Evolutionary conservation across 257 asterid genomes (phyloP), one percentile per base, ranked within the genome.

Genomic region (Solanum paucissectum): DNA sequence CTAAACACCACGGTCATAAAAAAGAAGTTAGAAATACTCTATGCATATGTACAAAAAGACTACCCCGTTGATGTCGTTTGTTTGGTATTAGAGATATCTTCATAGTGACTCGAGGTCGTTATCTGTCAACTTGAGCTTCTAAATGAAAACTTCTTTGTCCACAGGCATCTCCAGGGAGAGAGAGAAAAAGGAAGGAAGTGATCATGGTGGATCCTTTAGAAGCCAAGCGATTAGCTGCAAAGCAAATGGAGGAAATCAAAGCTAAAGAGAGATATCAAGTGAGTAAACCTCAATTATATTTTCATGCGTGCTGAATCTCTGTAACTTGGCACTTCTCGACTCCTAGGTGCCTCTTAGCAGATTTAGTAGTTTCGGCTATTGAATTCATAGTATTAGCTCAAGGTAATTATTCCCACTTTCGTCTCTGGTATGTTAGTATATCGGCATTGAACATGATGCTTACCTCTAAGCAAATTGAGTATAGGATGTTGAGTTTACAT

Each of bases 141-240:
- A 79, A 79, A 79, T 81, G 85, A 46, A 9, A 81, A 18, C 68
- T 49, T 81, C 21, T 81, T 9, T 49, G 72, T 76, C 85, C 84
- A 13, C 88, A 96, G 99, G 95, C 87, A 77, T 88, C 98, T 88
- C 92, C 95, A 16, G 58, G 66, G 34, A 91, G 90, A 87, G 71
- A 82, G 87, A 89, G 87, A 13, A 72, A 90, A 44, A 89, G 75
- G 42, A 95, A 92, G 91, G 94, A 86, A 92, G 94, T 97, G 89
- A 81, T 91, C 64, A 97, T 96, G 99, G 99, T 97, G 84, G 99
- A 97, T 91, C 99, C 99, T 40, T 83, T 92, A 91, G 99, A 97
- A 92, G 99, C 99, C 91, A 97, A 97, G 91, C 92, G 95, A 89
- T 89, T 97, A 90, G 99, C 99, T 13, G 95, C 95, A 72, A 95